A percentile compares a stretch with the other conserved stretches of the same genome.
Evolutionary conservation across 139 green algal genomes (phyloP).

Genomic region (Microglena sp.): DNA sequence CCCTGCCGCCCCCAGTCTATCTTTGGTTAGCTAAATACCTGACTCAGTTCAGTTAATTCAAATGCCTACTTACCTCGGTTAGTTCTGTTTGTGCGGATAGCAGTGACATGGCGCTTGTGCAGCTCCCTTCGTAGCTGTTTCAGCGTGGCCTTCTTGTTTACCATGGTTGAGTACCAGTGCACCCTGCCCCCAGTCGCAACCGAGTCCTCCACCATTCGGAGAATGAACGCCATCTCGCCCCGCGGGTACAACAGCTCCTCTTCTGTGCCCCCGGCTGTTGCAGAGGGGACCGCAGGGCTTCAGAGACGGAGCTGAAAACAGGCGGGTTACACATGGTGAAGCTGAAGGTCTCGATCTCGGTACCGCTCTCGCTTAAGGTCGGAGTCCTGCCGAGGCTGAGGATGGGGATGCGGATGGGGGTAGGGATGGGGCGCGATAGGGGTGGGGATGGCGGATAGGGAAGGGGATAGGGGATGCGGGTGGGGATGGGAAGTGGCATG

Average conservation of each 20-base stretch:
- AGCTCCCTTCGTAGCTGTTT: slow-evolving; percentile 42
- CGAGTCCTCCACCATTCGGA: slow-evolving; percentile 77
- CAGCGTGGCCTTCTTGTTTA: slow-evolving; percentile 65
- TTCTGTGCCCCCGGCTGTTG: slow-evolving; percentile 50
- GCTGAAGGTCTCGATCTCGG: slow-evolving; percentile 38
- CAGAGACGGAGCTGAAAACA: slow-evolving; percentile 72
- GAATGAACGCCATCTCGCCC: slow-evolving; percentile 80
- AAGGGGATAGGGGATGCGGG: no score
- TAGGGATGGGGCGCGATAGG: no score
- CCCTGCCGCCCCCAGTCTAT: not conserved
- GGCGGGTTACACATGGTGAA: slow-evolving; percentile 87
- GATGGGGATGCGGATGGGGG: no score
- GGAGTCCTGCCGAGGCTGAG: no score
- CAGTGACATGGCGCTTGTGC: no score
- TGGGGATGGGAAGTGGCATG: no score
- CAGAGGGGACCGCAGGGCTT: no score
- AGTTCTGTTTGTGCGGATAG: no score
- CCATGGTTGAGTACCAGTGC: no score
- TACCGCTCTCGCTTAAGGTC: no score
- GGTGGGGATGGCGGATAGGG: no score
- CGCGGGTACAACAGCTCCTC: slow-evolving; percentile 81
- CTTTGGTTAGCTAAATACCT: slow-evolving; percentile 30
- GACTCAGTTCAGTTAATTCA: slow-evolving; percentile 69
- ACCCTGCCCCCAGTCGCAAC: slow-evolving; percentile 28
- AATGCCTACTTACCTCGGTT: slow-evolving; percentile 24